phyloP scores from a whole-genome alignment of 2,329 filamentous ascomycete genomes.

The Aureobasidium vineae region DNA sequence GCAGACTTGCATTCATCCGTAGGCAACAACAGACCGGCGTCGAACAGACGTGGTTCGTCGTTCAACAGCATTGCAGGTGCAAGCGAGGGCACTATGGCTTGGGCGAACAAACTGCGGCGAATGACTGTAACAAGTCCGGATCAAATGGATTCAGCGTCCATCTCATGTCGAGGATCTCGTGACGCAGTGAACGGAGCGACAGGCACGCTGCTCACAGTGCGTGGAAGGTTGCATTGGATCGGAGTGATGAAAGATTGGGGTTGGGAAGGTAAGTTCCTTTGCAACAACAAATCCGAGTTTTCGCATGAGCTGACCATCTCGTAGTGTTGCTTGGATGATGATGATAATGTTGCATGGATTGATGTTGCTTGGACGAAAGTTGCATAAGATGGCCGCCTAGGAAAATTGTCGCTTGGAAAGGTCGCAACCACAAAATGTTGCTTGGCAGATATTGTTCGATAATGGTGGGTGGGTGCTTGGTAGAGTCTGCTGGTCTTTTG shows the following conservation, averaged over 20 bases:
- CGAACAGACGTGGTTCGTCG: slow-evolving; percentile 11
- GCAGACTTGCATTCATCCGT: slow-evolving; percentile 28
- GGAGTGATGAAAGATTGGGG: slow-evolving; percentile 69
- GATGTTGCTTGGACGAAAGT: not conserved
- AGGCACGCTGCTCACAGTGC: slow-evolving; percentile 62
- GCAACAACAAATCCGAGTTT: not conserved
- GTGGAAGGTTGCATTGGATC: slow-evolving; percentile 65
- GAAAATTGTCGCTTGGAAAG: not conserved
- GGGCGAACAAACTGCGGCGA: slow-evolving; percentile 18
- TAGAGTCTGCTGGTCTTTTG: not conserved
- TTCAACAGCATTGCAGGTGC: slow-evolving; percentile 21
- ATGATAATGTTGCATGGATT: not conserved
- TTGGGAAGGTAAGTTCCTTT: slow-evolving; percentile 63
- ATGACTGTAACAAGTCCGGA: slow-evolving; percentile 1
- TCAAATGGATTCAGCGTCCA: slow-evolving; percentile 10
- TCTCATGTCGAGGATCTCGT: slow-evolving; percentile 21
- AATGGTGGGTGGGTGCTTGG: slow-evolving; percentile 11
- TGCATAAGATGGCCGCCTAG: not conserved
- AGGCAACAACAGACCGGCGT: slow-evolving; percentile 6
- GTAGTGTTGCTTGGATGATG: slow-evolving; percentile 43
- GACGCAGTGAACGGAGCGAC: slow-evolving; percentile 41
- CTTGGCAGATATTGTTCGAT: not conserved
- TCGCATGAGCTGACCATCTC: slow-evolving; percentile 24
- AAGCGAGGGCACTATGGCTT: slow-evolving; percentile 26
- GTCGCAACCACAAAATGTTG: not conserved